phyloP scores from a whole-genome alignment of 257 asterid genomes.

The Agastache rugosa region DNA sequence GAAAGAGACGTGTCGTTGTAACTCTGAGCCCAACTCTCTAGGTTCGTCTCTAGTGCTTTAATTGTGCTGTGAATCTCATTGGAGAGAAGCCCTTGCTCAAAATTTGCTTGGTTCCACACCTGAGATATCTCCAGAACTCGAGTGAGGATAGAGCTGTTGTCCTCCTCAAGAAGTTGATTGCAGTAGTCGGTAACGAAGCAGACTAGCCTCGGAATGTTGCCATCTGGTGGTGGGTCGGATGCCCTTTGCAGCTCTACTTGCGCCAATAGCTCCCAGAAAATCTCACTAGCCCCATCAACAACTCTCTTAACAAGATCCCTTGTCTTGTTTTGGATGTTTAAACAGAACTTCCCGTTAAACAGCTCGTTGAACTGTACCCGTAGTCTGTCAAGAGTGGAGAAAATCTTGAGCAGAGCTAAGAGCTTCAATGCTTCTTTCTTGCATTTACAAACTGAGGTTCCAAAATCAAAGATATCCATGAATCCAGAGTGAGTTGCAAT shows the following conservation, averaged over 20 bases:
- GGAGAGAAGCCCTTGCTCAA: constrained; percentile 46
- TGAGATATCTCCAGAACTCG: constrained; percentile 73
- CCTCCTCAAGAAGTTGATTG: constrained; percentile 68
- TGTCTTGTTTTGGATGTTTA: constrained; percentile 60
- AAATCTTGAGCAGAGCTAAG: constrained; percentile 67
- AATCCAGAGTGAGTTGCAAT: constrained; percentile 69
- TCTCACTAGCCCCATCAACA: constrained; percentile 65
- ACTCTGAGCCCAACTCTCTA: constrained; percentile 66
- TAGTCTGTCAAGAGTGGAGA: constrained; percentile 65
- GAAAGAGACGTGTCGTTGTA: constrained; percentile 58
- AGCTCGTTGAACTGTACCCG: constrained; percentile 75
- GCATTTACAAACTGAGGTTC: constrained; percentile 52
- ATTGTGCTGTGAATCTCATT: constrained; percentile 60
- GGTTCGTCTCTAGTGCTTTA: constrained; percentile 59
- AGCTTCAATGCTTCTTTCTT: constrained; percentile 90
- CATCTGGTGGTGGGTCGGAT: constrained; percentile 62
- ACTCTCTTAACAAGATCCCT: constrained; percentile 72
- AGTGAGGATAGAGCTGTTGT: constrained; percentile 53
- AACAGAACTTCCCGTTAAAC: constrained; percentile 63
- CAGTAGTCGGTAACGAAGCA: constrained; percentile 69
- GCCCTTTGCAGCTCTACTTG: constrained; percentile 79
- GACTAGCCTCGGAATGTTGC: constrained; percentile 66
- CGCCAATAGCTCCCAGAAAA: constrained; percentile 64
- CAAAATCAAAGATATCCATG: constrained; percentile 58
- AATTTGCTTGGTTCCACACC: constrained; percentile 55